Evolutionary conservation across 192 early-diverging fungal species (phyloP), one percentile per base, ranked within the genome.

Genomic region (Chytriomyces sp.): DNA sequence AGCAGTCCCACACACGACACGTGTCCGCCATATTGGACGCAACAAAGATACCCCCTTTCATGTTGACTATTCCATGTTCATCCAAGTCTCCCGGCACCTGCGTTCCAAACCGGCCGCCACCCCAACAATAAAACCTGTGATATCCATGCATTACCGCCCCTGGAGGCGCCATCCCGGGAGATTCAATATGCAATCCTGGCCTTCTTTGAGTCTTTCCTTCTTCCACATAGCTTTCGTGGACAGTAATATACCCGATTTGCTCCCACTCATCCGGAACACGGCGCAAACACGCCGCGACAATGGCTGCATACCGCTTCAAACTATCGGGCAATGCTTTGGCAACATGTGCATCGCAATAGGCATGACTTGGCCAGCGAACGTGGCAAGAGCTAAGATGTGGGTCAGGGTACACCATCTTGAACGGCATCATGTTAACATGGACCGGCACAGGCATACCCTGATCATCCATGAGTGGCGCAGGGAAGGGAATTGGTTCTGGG

Each of bases 371-470:
- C 2, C 4, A 35, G 0, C 35, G 35, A 35, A 35, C 2, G 62
- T 24, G 11, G 35, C 35, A 35, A 5, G 4, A 11, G 24, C 35
- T 35, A 20, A 64, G 62, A 20, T 11, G 11, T 46, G 44, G 10
- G 46, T 68, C 47, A 3, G 66, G 43, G 43, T 68, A n/a, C 7
- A 44, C 45, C 66, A 68, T 68, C 16, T 46, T 24, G 44, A 68
- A 68, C 9, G 66, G 66, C 66, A 68, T 68, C 66, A 68, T 68
- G 47, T 68, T 68, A 24, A 68, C 47, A 45, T 68, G 43, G 66
- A 68, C 20, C n/a, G 20, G 23, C 6, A 11, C 18, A 11, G 62
- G 18, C 23, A 11, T 6, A 5, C 62, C 62, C 57, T 16, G 13
- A 35, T 35, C 35, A 24, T 64, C 23, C 23, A 20, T 20, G 4